These are phyloP conservation scores for Apophysomyces sp. DNA, from an alignment of 371 early-diverging fungal genomes.

Conservation along the genomic window DNA sequence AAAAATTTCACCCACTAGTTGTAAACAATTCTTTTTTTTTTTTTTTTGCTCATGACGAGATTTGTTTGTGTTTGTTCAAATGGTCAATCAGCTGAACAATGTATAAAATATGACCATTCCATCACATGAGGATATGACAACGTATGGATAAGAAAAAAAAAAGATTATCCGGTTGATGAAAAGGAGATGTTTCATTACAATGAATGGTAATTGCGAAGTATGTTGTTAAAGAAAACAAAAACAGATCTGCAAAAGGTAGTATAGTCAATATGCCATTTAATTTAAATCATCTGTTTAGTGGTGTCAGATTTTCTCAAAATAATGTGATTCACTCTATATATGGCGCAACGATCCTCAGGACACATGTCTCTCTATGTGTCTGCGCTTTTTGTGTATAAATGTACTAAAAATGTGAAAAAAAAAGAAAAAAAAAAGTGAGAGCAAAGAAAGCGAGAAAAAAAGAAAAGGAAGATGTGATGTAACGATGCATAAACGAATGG, in stretches of 20 bases:
- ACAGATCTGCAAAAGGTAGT: no score
- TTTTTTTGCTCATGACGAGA: background rate
- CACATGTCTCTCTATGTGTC: no score
- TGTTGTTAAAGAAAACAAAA: no score
- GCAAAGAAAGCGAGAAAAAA: background rate
- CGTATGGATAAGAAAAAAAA: background rate
- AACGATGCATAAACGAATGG: background rate
- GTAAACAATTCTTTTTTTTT: background rate
- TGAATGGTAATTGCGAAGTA: no score
- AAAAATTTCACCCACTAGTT: background rate
- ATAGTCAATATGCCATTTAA: no score
- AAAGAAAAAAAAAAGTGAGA: background rate
- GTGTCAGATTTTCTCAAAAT: no score
- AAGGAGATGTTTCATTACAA: no score
- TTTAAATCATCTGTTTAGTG: no score
- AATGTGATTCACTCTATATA: no score
- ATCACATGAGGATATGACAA: background rate
- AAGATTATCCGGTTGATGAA: background rate
- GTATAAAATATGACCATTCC: background rate
- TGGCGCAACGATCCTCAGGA: no score
- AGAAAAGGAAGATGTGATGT: background rate
- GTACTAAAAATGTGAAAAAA: no score
- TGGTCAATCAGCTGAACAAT: background rate
- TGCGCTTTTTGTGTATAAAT: no score
- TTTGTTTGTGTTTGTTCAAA: conserved; percentile 1